These are phyloP conservation scores for Santalum album DNA, from an alignment of 164 flowering plant species.

Conservation along the genomic window DNA sequence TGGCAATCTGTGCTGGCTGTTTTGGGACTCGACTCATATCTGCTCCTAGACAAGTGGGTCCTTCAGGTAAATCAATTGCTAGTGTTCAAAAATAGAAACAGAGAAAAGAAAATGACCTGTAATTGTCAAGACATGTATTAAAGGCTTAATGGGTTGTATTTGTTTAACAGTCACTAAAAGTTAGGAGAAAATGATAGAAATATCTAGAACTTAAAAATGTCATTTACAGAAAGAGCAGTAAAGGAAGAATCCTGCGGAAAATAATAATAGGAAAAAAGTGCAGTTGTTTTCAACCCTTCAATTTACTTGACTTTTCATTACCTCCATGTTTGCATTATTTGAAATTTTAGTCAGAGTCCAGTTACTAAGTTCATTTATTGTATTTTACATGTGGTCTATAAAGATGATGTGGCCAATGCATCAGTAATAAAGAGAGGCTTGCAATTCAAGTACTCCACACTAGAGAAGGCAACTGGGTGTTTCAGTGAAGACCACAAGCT, in stretches of 20 bases:
- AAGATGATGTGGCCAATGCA: conserved; percentile 8
- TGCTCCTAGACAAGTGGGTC: neutral
- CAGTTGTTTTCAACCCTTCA: too few relatives aligned
- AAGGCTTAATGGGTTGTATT: too few relatives aligned
- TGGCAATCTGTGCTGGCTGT: conserved; percentile 21
- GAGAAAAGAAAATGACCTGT: too few relatives aligned
- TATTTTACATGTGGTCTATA: too few relatives aligned
- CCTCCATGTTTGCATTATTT: neutral
- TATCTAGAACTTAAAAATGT: too few relatives aligned
- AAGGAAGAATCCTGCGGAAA: too few relatives aligned
- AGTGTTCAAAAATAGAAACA: neutral
- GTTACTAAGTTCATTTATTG: neutral
- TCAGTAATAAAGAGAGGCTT: conserved; percentile 4
- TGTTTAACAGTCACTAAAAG: too few relatives aligned
- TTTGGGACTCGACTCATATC: conserved; percentile 15
- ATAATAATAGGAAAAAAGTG: too few relatives aligned
- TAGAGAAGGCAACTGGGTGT: conserved; percentile 47
- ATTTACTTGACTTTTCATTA: too few relatives aligned
- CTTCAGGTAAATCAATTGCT: conserved; percentile 6
- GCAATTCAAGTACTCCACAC: conserved; percentile 48
- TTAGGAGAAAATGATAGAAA: too few relatives aligned
- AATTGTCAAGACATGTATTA: too few relatives aligned
- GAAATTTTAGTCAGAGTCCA: neutral
- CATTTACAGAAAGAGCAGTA: too few relatives aligned
- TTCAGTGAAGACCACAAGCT: conserved; percentile 35